Percentiles rank a stretch among this genome's conserved stretches.
These are phyloP conservation scores for Arachis stenosperma DNA, from an alignment of 306 rosid species.

Conservation along the genomic window DNA sequence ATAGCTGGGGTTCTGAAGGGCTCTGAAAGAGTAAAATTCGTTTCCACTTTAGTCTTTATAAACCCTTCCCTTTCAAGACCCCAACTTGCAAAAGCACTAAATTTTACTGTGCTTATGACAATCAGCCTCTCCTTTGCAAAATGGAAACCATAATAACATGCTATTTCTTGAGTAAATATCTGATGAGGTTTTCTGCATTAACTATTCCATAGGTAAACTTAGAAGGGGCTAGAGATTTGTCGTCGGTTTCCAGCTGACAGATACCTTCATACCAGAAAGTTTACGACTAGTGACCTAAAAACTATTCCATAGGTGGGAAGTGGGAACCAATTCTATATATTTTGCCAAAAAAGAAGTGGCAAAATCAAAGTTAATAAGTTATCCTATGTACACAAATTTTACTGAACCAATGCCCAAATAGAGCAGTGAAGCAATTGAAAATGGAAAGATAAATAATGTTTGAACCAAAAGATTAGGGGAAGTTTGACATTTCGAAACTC, in stretches of 20 bases:
- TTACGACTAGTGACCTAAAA: too few species aligned
- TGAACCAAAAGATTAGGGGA: conserved; percentile 9
- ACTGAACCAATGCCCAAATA: neutral
- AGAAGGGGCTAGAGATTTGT: too few species aligned
- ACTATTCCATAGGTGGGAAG: neutral
- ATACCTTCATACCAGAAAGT: too few species aligned
- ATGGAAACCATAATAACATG: conserved; percentile 1
- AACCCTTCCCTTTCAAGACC: too few species aligned
- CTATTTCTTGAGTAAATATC: conserved; percentile 8
- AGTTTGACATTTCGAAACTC: neutral
- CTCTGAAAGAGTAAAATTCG: neutral
- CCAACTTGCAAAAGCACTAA: neutral
- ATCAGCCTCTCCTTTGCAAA: conserved; percentile 6
- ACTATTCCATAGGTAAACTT: neutral
- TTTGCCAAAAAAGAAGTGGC: neutral
- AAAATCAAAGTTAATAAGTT: neutral
- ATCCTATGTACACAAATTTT: conserved; percentile 1
- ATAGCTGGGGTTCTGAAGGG: too few species aligned
- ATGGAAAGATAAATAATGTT: conserved; percentile 16
- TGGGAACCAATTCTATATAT: neutral
- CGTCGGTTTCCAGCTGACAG: too few species aligned
- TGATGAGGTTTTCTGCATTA: neutral
- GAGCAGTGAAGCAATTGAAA: conserved; percentile 17
- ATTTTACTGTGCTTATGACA: neutral
- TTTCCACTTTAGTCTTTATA: neutral